Conservation (phyloP, 805 yeast genomes). For the Cyberlindnera sargentensis region DNA sequence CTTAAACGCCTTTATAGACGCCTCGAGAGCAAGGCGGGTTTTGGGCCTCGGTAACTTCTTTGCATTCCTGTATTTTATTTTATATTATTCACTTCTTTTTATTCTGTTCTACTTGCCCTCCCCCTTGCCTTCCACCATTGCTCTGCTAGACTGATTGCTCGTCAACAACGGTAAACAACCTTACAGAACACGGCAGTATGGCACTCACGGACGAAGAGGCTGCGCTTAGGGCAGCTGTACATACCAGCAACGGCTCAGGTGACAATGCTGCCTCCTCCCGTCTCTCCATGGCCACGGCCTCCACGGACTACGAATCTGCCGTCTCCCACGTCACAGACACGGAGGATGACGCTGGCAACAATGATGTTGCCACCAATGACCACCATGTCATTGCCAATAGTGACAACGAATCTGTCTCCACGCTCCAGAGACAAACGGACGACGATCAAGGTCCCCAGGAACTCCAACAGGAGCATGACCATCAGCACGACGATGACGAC, state of each 20-base stretch:
- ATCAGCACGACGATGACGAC: neutral
- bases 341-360: conserved; percentile 2
- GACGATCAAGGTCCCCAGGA: conserved; percentile 2
- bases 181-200: conserved; percentile 13
- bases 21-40: too few species aligned
- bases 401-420: neutral
- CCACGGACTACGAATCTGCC: conserved; percentile 21
- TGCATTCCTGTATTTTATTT: too few species aligned
- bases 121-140: conserved; percentile 1
- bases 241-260: neutral
- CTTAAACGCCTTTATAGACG: too few species aligned
- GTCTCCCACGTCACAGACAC: conserved; percentile 8
- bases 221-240: too few species aligned
- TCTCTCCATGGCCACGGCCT: conserved; percentile 4
- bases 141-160: neutral
- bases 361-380: neutral
- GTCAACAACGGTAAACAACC: neutral
- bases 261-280: conserved; percentile 1
- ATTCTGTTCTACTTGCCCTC: neutral
- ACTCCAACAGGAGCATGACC: conserved; percentile 1
- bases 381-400: conserved; percentile 1
- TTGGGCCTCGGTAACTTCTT: too few species aligned
- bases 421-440: neutral
- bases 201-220: conserved; percentile 1
- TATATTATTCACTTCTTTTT: too few species aligned